Evolutionary conservation across 352 stramenopile species (phyloP).

Genomic region (Globisporangium spinosum): DNA sequence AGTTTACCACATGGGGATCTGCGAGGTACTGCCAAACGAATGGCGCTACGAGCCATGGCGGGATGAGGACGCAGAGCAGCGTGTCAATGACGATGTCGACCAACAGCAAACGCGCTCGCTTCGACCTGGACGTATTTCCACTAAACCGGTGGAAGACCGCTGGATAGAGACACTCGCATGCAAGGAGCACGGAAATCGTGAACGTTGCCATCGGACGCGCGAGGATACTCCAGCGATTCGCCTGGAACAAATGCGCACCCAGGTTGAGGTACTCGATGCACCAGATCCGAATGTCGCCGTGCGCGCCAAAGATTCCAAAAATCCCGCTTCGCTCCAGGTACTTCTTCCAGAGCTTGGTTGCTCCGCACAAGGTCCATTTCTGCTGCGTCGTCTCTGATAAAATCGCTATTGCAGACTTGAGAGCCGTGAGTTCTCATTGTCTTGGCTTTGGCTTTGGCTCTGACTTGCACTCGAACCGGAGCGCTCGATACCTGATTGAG

Average conservation of each 20-base stretch:
- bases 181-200: neutral
- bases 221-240: conserved; percentile 2
- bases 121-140: neutral
- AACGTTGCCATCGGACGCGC: neutral
- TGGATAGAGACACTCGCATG: conserved; percentile 7
- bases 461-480: conserved; percentile 5
- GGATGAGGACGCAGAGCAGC: conserved; percentile 10
- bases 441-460: neutral
- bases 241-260: conserved; percentile 10
- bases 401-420: neutral
- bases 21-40: conserved; percentile 1
- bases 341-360: neutral
- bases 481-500: neutral
- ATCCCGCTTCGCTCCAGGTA: conserved; percentile 2
- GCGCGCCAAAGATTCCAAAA: conserved; percentile 10
- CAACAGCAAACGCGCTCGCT: conserved; percentile 1
- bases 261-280: conserved; percentile 15
- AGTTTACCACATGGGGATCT: conserved; percentile 1
- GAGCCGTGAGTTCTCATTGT: neutral
- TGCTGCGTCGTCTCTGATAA: neutral
- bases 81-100: conserved; percentile 10
- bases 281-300: conserved; percentile 13
- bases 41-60: neutral
- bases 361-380: neutral
- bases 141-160: conserved; percentile 4